phyloP scores from a whole-genome alignment of 306 rosid species.

The Prunus persica region DNA sequence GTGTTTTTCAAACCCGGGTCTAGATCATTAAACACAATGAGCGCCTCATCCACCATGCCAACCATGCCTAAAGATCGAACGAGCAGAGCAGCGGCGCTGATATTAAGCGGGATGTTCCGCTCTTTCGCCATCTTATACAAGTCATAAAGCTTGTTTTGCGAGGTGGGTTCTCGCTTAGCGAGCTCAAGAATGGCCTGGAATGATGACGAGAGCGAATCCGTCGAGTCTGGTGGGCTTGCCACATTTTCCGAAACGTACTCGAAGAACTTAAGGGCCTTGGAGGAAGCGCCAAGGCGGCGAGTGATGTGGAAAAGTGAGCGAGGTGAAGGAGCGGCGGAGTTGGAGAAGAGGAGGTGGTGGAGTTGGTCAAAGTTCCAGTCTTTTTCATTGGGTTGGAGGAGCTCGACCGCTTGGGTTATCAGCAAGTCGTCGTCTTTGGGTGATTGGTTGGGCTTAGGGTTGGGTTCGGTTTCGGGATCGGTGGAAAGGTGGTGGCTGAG shows the following conservation, averaged over 20 bases:
- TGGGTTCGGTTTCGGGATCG: slow-evolving; percentile 14
- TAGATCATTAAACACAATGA: slow-evolving; percentile 34
- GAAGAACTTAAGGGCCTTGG: slow-evolving; percentile 34
- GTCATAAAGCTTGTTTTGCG: slow-evolving; percentile 32
- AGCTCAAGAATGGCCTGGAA: slow-evolving; percentile 56
- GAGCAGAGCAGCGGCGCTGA: slow-evolving; percentile 32
- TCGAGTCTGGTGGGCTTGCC: background rate
- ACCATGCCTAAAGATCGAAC: slow-evolving; percentile 36
- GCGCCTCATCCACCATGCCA: slow-evolving; percentile 48
- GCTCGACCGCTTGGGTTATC: slow-evolving; percentile 39
- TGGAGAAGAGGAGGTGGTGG: slow-evolving; percentile 41
- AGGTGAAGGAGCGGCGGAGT: slow-evolving; percentile 28
- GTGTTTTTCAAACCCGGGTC: slow-evolving; percentile 42
- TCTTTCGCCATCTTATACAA: slow-evolving; percentile 35
- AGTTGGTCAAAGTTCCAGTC: slow-evolving; percentile 44
- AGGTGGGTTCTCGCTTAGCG: slow-evolving; percentile 39
- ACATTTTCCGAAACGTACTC: slow-evolving; percentile 22
- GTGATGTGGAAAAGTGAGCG: slow-evolving; percentile 41
- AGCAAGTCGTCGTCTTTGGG: slow-evolving; percentile 19
- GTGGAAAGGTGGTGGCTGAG: slow-evolving; percentile 25
- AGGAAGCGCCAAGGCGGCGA: slow-evolving; percentile 27
- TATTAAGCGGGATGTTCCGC: slow-evolving; percentile 27
- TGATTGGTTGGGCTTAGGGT: background rate
- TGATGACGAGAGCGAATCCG: slow-evolving; percentile 21
- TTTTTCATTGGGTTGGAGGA: slow-evolving; percentile 43